These are phyloP conservation scores for Podospora fimiseda DNA, from an alignment of 495 filamentous ascomycete species.

Conservation along the genomic window DNA sequence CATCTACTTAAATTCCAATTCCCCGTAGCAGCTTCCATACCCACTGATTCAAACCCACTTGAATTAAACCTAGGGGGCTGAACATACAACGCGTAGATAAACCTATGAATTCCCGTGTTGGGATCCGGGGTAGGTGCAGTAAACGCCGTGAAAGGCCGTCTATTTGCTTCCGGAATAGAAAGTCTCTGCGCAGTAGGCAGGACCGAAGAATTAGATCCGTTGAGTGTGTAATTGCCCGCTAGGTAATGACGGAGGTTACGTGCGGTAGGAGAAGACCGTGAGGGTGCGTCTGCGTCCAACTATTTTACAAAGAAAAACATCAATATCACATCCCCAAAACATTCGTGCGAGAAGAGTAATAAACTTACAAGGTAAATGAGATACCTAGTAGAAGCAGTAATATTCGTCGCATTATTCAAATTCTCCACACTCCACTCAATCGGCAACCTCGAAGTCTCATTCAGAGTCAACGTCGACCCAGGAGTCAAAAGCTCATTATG, in stretches of 20 bases:
- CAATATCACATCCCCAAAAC: neutral
- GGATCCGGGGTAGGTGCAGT: constrained; percentile 10
- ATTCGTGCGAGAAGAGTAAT: neutral
- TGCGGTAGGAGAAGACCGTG: constrained; percentile 14
- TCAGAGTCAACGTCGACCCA: constrained; percentile 11
- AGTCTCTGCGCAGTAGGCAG: constrained; percentile 22
- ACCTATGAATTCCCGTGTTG: constrained; percentile 21
- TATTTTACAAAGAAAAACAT: constrained; percentile 2
- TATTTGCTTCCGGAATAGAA: constrained; percentile 1
- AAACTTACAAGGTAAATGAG: constrained; percentile 20
- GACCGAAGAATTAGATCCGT: constrained; percentile 9
- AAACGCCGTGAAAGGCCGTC: constrained; percentile 20
- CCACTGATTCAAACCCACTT: constrained; percentile 16
- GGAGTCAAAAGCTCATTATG: constrained; percentile 16
- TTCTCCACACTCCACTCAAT: constrained; percentile 25
- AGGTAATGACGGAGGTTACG: constrained; percentile 23
- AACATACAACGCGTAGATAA: constrained; percentile 22
- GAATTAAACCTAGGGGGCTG: constrained; percentile 19
- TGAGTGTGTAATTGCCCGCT: constrained; percentile 22
- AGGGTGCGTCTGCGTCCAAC: constrained; percentile 22
- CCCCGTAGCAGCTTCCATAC: constrained; percentile 12
- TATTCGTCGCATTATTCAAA: constrained; percentile 21
- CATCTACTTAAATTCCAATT: constrained; percentile 23
- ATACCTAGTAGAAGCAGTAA: constrained; percentile 15
- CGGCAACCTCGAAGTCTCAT: constrained; percentile 11